These are phyloP conservation scores for Panaeolus papilionaceus DNA, from an alignment of 768 basidiomycete genomes.

Conservation along the genomic window DNA sequence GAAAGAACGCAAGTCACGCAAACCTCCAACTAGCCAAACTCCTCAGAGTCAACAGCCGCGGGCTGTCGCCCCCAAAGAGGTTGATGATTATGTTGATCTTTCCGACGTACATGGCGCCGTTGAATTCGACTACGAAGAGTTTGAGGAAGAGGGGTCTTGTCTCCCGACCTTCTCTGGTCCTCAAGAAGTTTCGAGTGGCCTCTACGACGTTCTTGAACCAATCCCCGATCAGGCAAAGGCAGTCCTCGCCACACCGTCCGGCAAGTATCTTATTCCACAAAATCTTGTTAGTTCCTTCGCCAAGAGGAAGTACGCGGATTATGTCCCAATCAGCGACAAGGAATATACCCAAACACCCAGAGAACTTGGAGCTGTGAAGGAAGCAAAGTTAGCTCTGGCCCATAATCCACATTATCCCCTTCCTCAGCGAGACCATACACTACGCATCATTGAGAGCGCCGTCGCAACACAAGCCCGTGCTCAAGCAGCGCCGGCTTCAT, in stretches of 20 bases:
- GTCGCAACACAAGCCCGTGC: not conserved
- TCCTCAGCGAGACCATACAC: slow-evolving; percentile 42
- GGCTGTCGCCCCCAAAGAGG: not conserved
- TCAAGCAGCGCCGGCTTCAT: not conserved
- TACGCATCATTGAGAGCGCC: slow-evolving; percentile 40
- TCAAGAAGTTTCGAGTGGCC: slow-evolving; percentile 29
- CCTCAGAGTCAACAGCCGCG: not conserved
- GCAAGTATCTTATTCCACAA: not conserved
- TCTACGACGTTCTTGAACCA: slow-evolving; percentile 31
- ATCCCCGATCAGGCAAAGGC: not conserved
- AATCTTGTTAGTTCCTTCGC: slow-evolving; percentile 25
- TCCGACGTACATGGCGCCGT: not conserved
- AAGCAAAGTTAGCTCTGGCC: slow-evolving; percentile 43
- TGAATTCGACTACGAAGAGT: slow-evolving; percentile 17
- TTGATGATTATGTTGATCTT: not conserved
- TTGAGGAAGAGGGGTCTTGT: slow-evolving; percentile 28
- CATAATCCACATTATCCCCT: slow-evolving; percentile 47
- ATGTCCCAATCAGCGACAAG: slow-evolving; percentile 37
- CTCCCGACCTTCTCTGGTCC: slow-evolving; percentile 32
- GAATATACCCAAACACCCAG: slow-evolving; percentile 34
- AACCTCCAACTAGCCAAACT: not conserved
- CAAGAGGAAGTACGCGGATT: slow-evolving; percentile 60
- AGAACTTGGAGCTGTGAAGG: slow-evolving; percentile 46
- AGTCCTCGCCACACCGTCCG: not conserved
- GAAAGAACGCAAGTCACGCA: slow-evolving; percentile 2